phyloP scores from a whole-genome alignment of 257 asterid genomes.

The Solanum appendiculatum region DNA sequence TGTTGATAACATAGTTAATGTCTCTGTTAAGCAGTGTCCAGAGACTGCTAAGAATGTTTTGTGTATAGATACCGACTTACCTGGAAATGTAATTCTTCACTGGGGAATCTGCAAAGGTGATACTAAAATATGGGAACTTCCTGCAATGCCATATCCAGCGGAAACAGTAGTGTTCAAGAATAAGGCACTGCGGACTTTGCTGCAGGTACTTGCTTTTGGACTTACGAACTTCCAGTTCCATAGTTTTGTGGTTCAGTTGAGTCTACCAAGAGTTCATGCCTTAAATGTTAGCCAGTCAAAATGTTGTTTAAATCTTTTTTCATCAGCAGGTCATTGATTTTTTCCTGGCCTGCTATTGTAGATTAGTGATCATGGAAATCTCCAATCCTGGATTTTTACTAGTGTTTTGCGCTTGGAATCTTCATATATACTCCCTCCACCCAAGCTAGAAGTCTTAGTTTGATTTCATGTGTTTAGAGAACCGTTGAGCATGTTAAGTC shows the following conservation, averaged over 20 bases:
- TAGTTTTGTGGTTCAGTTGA: neutral
- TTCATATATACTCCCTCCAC: neutral
- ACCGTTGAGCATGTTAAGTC: neutral
- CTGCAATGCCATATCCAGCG: conserved; percentile 71
- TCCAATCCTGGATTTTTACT: neutral
- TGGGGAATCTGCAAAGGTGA: conserved; percentile 85
- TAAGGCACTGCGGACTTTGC: conserved; percentile 67
- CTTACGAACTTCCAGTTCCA: neutral
- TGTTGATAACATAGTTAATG: conserved; percentile 36
- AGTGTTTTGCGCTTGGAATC: neutral
- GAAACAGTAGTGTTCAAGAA: conserved; percentile 62
- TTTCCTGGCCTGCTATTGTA: neutral
- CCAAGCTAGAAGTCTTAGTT: neutral
- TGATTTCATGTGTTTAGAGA: neutral
- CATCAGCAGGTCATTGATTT: neutral
- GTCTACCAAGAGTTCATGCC: neutral
- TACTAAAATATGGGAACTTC: conserved; percentile 66
- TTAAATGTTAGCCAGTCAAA: neutral
- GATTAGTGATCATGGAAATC: neutral
- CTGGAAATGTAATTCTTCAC: conserved; percentile 76
- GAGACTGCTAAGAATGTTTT: conserved; percentile 43
- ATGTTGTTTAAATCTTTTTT: neutral
- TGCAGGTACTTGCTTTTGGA: conserved; percentile 41
- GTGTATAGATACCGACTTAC: conserved; percentile 79
- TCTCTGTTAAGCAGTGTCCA: conserved; percentile 46